These are phyloP conservation scores for Mycena albidolilacea DNA, from an alignment of 768 basidiomycete genomes.

Conservation along the genomic window DNA sequence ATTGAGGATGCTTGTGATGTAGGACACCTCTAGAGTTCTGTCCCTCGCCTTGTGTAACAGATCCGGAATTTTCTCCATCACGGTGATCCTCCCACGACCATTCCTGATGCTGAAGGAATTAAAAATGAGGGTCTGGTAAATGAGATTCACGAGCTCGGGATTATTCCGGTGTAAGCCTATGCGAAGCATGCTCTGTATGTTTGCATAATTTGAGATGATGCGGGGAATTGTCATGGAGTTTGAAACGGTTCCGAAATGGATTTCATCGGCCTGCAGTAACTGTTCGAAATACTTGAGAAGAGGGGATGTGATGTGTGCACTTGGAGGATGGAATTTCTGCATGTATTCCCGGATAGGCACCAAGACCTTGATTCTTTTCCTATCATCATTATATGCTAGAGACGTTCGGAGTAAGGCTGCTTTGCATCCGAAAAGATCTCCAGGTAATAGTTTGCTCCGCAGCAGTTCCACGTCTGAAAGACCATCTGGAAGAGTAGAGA, in stretches of 20 bases:
- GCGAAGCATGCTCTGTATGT: neutral
- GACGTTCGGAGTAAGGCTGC: neutral
- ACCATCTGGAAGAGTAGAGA: constrained; percentile 5
- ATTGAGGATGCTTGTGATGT: neutral
- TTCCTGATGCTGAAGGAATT: neutral
- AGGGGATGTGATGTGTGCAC: neutral
- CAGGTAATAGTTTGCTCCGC: neutral
- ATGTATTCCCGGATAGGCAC: constrained; percentile 15
- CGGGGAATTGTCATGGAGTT: too few species aligned
- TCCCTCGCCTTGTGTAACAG: neutral
- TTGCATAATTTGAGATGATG: neutral
- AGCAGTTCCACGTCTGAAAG: constrained; percentile 7
- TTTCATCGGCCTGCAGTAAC: neutral
- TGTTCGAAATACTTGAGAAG: neutral
- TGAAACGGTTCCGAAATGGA: neutral
- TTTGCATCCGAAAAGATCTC: neutral
- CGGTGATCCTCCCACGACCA: too few species aligned
- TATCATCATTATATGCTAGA: neutral
- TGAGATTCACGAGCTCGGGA: too few species aligned
- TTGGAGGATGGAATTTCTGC: neutral
- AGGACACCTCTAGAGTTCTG: neutral
- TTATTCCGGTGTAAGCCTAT: neutral
- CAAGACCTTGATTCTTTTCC: neutral
- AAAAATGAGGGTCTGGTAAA: neutral
- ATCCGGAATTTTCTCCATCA: neutral